Percentiles rank a stretch among this genome's conserved stretches.
Evolutionary conservation across 768 basidiomycete genomes (phyloP).

Genomic region (Suillus bovinus): DNA sequence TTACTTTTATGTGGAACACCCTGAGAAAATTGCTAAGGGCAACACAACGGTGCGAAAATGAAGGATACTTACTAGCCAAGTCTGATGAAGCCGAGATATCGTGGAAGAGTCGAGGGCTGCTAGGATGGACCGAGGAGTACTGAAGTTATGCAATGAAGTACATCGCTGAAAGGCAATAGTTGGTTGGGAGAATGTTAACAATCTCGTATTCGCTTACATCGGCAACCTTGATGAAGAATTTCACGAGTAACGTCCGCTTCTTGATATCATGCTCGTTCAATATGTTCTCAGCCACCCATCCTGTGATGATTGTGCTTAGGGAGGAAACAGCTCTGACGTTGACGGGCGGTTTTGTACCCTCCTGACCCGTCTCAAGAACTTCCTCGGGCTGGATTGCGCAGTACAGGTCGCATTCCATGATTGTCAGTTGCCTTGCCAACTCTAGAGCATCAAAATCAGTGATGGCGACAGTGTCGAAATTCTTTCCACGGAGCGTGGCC

Average conservation of each 20-base stretch:
- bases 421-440: constrained; percentile 89
- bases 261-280: constrained; percentile 88
- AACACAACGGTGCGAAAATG: background rate
- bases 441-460: constrained; percentile 95
- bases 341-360: constrained; percentile 57
- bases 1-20: constrained; percentile 86
- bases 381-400: constrained; percentile 87
- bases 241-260: constrained; percentile 74
- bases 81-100: constrained; percentile 87
- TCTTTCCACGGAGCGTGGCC: constrained; percentile 62
- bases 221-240: constrained; percentile 92
- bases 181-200: constrained; percentile 12
- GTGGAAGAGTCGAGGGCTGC: constrained; percentile 96
- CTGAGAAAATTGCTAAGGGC: constrained; percentile 37
- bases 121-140: constrained; percentile 88
- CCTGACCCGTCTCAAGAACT: constrained; percentile 80
- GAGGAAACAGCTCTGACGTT: constrained; percentile 85
- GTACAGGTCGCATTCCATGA: constrained; percentile 90
- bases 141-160: constrained; percentile 81
- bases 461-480: constrained; percentile 60
- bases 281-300: constrained; percentile 95
- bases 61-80: constrained; percentile 75
- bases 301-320: constrained; percentile 90
- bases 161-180: constrained; percentile 64
- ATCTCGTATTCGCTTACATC: constrained; percentile 57